These are phyloP conservation scores for Globisporangium spiculum DNA, from an alignment of 352 stramenopile species.

Conservation along the genomic window DNA sequence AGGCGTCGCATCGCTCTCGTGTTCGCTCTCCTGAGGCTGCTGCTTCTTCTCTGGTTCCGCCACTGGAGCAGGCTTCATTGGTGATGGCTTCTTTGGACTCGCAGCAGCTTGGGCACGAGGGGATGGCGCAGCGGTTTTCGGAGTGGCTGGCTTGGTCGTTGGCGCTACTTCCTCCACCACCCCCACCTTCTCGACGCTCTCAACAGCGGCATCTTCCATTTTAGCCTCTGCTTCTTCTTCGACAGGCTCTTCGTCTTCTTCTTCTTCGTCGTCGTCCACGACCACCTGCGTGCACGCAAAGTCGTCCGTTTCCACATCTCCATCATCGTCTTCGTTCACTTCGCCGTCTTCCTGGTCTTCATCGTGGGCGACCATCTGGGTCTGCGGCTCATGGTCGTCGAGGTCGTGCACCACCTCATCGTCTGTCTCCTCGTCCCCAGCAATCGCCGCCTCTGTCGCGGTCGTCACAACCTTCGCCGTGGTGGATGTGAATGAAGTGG, in stretches of 20 bases:
- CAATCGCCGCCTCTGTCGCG: background rate
- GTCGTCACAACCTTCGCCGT: background rate
- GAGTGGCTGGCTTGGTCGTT: background rate
- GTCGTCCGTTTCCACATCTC: constrained; percentile 12
- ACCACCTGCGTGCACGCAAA: constrained; percentile 14
- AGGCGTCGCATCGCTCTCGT: constrained; percentile 17
- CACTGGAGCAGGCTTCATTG: background rate
- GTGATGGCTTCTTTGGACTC: constrained; percentile 4
- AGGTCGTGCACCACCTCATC: constrained; percentile 19
- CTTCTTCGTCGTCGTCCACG: constrained; percentile 10
- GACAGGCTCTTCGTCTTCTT: background rate
- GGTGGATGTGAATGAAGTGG: background rate
- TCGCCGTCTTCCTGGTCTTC: constrained; percentile 15
- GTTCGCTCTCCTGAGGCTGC: background rate
- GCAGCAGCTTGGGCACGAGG: background rate
- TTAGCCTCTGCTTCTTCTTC: constrained; percentile 1
- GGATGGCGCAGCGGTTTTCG: background rate
- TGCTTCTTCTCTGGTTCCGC: background rate
- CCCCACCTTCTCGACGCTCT: background rate
- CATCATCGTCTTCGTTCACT: constrained; percentile 25
- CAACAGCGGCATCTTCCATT: background rate
- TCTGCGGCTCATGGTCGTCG: background rate
- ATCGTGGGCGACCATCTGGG: constrained; percentile 11
- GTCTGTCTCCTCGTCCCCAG: constrained; percentile 6
- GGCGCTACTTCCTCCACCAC: background rate